Conservation (phyloP, 352 stramenopile genomes). For the Phytopythium ostracodes region DNA sequence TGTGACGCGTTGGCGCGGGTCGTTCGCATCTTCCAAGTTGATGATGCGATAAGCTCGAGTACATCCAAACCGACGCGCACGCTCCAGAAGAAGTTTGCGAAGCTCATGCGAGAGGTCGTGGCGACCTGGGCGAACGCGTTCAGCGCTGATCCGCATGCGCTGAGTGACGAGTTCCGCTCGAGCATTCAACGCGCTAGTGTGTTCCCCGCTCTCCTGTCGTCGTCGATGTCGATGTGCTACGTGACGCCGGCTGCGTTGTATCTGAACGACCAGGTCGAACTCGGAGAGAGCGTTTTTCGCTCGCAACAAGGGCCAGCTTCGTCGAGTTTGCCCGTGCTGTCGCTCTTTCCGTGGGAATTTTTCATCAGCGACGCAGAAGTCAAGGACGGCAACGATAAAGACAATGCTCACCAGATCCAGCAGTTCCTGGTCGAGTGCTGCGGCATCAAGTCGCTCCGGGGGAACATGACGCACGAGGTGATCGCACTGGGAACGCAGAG, state of each 20-base stretch:
- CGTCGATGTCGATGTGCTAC: not conserved
- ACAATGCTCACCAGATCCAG: constrained; percentile 13
- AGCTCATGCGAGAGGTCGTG: constrained; percentile 22
- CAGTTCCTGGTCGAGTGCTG: constrained; percentile 43
- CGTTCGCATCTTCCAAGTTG: not conserved
- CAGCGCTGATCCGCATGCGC: not conserved
- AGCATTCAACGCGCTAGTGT: not conserved
- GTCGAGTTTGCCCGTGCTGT: constrained; percentile 32
- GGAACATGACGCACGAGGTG: constrained; percentile 46
- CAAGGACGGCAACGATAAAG: constrained; percentile 4
- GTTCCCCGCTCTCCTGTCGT: not conserved
- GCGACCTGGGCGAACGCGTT: constrained; percentile 24
- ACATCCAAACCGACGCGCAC: not conserved
- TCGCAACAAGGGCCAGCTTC: constrained; percentile 5
- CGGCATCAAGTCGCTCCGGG: constrained; percentile 45
- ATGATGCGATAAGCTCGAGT: constrained; percentile 11
- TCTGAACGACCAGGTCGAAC: constrained; percentile 60
- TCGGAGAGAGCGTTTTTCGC: constrained; percentile 27
- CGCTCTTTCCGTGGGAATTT: constrained; percentile 48
- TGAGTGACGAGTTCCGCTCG: constrained; percentile 1
- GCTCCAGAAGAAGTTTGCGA: constrained; percentile 24
- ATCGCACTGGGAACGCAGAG: constrained; percentile 35
- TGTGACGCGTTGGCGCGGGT: constrained; percentile 22
- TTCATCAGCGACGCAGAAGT: constrained; percentile 22
- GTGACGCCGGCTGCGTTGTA: constrained; percentile 33